Percentiles rank a stretch among this genome's conserved stretches.
Conservation (phyloP, 768 basidiomycete species). For the Tulasnella sp. region DNA sequence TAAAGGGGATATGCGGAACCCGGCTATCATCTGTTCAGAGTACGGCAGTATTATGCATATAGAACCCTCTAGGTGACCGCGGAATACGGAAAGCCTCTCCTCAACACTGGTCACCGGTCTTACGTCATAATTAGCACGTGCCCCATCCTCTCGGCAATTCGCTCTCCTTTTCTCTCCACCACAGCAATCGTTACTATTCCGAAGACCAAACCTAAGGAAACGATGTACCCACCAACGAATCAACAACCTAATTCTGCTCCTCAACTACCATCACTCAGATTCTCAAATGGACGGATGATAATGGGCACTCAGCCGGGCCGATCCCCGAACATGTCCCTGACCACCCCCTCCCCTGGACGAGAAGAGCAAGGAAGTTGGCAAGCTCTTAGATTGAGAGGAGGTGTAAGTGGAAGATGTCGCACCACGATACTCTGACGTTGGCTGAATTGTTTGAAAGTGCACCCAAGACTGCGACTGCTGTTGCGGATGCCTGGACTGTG, state of each 20-base stretch:
- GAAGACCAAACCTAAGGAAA: not conserved
- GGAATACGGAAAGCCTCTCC: no score
- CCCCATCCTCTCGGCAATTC: not conserved
- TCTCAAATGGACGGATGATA: not conserved
- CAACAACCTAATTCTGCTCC: not conserved
- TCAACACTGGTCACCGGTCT: not conserved
- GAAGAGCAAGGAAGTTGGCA: not conserved
- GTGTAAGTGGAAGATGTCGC: not conserved
- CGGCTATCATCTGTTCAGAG: no score
- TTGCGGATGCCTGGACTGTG: not conserved
- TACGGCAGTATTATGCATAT: no score
- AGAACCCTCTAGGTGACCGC: no score
- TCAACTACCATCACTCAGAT: not conserved
- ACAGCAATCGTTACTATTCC: not conserved
- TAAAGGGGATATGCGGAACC: no score
- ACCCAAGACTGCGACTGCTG: not conserved
- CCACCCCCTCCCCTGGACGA: not conserved
- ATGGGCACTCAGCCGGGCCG: not conserved
- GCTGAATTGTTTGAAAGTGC: not conserved
- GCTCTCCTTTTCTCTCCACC: not conserved
- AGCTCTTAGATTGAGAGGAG: slow-evolving; percentile 2
- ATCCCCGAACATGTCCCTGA: not conserved
- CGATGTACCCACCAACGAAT: not conserved
- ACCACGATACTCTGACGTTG: not conserved
- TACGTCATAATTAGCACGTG: not conserved